Percentiles rank a stretch among this genome's conserved stretches.
Evolutionary conservation across 2,329 filamentous ascomycete genomes (phyloP).

Genomic region (Talaromyces sp.): DNA sequence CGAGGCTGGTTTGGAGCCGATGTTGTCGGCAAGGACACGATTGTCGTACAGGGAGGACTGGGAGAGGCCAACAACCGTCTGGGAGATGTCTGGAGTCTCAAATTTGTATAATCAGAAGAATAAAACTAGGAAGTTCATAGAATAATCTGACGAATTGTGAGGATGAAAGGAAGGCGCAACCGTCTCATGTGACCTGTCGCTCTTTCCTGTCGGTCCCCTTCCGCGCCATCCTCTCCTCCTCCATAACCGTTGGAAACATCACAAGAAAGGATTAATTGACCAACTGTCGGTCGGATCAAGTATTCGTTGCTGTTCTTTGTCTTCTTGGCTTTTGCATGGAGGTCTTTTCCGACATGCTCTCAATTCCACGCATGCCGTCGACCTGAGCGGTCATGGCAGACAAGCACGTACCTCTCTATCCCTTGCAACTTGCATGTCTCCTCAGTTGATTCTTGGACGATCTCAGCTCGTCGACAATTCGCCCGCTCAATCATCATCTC

Average conservation of each 20-base stretch:
- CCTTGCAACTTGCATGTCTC: neutral
- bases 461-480: neutral
- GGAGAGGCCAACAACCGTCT: conserved; percentile 53
- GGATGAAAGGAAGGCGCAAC: neutral
- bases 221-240: too few species aligned
- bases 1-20: conserved; percentile 58
- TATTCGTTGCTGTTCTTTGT: neutral
- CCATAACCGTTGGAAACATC: too few species aligned
- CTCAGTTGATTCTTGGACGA: neutral
- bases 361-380: too few species aligned
- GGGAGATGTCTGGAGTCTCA: conserved; percentile 49
- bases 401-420: neutral
- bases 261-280: too few species aligned
- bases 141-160: neutral
- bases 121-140: neutral
- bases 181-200: neutral
- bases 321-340: neutral
- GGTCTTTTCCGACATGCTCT: neutral
- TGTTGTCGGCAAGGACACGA: conserved; percentile 33
- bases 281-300: too few species aligned
- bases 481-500: neutral
- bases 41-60: conserved; percentile 54
- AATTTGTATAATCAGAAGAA: neutral
- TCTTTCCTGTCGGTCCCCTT: neutral
- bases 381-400: neutral